A percentile compares a stretch with the other conserved stretches of the same genome.
phyloP scores from a whole-genome alignment of 2,329 filamentous ascomycete genomes.

The Sarocladium kiliense region DNA sequence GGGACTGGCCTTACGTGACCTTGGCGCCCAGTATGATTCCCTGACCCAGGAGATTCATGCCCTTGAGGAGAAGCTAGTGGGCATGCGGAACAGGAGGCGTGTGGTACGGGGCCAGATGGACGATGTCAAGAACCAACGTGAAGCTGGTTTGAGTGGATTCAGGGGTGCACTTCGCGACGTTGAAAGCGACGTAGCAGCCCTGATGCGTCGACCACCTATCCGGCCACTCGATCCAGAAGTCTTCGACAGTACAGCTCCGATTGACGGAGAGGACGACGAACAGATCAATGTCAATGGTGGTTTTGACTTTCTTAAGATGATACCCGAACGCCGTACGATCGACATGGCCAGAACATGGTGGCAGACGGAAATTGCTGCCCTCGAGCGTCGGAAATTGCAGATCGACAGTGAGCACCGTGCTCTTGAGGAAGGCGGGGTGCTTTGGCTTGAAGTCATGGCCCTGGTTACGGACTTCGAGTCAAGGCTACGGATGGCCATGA shows the following conservation, averaged over 20 bases:
- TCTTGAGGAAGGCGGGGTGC: conserved; percentile 58
- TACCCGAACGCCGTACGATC: conserved; percentile 59
- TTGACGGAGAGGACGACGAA: neutral
- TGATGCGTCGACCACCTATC: conserved; percentile 55
- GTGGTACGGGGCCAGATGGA: conserved; percentile 55
- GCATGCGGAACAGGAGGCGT: conserved; percentile 55
- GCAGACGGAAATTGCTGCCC: conserved; percentile 54
- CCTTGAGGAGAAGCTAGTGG: conserved; percentile 58
- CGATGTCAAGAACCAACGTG: conserved; percentile 58
- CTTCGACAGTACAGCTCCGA: conserved; percentile 23
- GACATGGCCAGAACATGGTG: conserved; percentile 70
- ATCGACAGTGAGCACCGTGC: conserved; percentile 59
- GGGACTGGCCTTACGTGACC: conserved; percentile 54
- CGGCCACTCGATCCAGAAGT: conserved; percentile 46
- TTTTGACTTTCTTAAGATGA: conserved; percentile 53
- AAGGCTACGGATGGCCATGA: conserved; percentile 53
- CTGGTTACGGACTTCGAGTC: conserved; percentile 62
- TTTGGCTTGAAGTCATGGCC: conserved; percentile 61
- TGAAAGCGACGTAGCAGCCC: conserved; percentile 54
- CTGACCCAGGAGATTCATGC: conserved; percentile 60
- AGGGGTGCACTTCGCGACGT: conserved; percentile 61
- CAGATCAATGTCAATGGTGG: conserved; percentile 26
- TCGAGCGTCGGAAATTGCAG: conserved; percentile 49
- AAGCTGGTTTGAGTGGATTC: conserved; percentile 69
- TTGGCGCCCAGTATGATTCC: conserved; percentile 47